These are phyloP conservation scores for Candida ovalis DNA, from an alignment of 805 yeast species.

Conservation along the genomic window DNA sequence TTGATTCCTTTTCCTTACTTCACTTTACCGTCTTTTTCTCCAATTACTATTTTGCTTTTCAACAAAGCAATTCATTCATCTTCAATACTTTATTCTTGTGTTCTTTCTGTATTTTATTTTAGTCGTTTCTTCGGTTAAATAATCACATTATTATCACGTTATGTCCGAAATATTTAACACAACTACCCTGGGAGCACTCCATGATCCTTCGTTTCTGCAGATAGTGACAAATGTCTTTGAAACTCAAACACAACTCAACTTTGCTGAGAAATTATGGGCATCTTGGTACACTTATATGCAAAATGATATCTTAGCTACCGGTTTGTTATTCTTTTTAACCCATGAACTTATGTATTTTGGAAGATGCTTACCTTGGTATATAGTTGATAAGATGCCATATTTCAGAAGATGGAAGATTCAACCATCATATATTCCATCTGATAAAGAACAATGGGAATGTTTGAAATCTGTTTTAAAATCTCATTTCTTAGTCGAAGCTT, in stretches of 20 bases:
- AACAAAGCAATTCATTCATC: no score
- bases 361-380: constrained; percentile 56
- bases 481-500: constrained; percentile 55
- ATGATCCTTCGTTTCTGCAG: constrained; percentile 29
- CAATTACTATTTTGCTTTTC: no score
- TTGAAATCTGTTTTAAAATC: constrained; percentile 52
- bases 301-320: constrained; percentile 56
- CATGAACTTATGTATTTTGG: constrained; percentile 59
- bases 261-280: constrained; percentile 49
- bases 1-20: no score
- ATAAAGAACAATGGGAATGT: constrained; percentile 61
- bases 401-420: constrained; percentile 53
- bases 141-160: neutral
- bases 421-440: constrained; percentile 47
- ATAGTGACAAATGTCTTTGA: constrained; percentile 35
- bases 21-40: no score
- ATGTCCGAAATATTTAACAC: constrained; percentile 33
- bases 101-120: neutral
- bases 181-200: constrained; percentile 23
- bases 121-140: neutral
- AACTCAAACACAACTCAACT: constrained; percentile 39
- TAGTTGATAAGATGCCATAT: constrained; percentile 49
- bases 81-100: no score
- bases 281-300: constrained; percentile 52
- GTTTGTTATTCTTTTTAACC: constrained; percentile 48